A percentile compares a stretch with the other conserved stretches of the same genome.
These are phyloP conservation scores for Aspergillus oerlinghausenensis DNA, from an alignment of 2,329 filamentous ascomycete genomes.

Conservation along the genomic window DNA sequence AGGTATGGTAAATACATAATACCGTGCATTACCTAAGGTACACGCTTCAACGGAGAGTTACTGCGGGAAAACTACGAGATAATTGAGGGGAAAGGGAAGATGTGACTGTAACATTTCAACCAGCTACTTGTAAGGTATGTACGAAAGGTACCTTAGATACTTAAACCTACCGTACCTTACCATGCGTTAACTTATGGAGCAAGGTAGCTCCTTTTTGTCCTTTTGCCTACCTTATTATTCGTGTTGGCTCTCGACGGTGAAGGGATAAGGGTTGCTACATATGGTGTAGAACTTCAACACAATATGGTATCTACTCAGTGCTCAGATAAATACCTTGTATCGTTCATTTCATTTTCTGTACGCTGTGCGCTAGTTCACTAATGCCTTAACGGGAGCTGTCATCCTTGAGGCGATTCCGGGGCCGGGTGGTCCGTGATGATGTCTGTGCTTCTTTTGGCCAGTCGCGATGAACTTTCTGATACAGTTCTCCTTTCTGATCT, in stretches of 20 bases:
- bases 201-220: no score
- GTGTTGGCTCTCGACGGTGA: no score
- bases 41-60: no score
- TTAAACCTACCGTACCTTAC: no score
- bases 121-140: no score
- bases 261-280: neutral
- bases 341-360: neutral
- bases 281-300: neutral
- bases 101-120: neutral
- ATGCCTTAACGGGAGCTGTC: neutral
- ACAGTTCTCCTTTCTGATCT: neutral
- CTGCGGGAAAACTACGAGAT: neutral
- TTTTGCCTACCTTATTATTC: no score
- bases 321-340: neutral
- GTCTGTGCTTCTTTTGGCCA: constrained; percentile 8
- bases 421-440: constrained; percentile 11
- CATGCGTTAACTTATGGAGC: no score
- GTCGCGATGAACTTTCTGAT: neutral
- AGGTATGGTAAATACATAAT: neutral
- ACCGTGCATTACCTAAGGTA: no score
- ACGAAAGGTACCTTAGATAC: no score
- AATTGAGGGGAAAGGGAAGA: no score
- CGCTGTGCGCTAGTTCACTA: neutral
- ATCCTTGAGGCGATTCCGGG: neutral
- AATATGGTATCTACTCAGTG: no score